Conservation (phyloP, 2,329 filamentous ascomycete species). For the Cryphonectria naterciae region DNA sequence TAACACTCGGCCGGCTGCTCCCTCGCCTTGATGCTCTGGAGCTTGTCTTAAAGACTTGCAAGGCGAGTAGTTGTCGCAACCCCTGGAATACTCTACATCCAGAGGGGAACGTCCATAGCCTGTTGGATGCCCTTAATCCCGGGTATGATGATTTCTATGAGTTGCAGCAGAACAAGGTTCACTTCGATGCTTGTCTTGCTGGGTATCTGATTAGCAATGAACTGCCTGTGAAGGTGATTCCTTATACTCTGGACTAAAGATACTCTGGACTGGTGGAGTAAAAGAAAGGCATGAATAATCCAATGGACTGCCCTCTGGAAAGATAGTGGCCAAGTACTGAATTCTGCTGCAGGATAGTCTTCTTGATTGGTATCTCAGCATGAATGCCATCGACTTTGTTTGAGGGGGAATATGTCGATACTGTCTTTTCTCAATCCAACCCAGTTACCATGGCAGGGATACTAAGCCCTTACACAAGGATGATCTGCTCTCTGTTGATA, state of each 20-base stretch:
- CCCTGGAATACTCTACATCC: constrained; percentile 64
- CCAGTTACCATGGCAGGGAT: background rate
- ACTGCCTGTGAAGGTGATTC: background rate
- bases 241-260: background rate
- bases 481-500: background rate
- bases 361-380: background rate
- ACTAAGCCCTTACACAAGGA: background rate
- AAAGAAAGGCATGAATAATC: background rate
- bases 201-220: constrained; percentile 54
- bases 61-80: constrained; percentile 53
- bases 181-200: constrained; percentile 56
- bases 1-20: constrained; percentile 45
- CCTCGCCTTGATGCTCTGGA: constrained; percentile 60
- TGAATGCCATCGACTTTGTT: background rate
- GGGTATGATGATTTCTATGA: constrained; percentile 58
- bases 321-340: background rate
- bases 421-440: background rate
- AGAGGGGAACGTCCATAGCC: constrained; percentile 50
- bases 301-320: background rate
- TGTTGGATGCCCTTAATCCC: constrained; percentile 54
- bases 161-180: constrained; percentile 50
- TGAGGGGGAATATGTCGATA: background rate
- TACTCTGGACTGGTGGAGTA: no score
- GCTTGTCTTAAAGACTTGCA: constrained; percentile 65
- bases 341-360: background rate